Percentiles rank a stretch among this genome's conserved stretches.
phyloP scores from a whole-genome alignment of 345 rosid species.

The Populus tremula region DNA sequence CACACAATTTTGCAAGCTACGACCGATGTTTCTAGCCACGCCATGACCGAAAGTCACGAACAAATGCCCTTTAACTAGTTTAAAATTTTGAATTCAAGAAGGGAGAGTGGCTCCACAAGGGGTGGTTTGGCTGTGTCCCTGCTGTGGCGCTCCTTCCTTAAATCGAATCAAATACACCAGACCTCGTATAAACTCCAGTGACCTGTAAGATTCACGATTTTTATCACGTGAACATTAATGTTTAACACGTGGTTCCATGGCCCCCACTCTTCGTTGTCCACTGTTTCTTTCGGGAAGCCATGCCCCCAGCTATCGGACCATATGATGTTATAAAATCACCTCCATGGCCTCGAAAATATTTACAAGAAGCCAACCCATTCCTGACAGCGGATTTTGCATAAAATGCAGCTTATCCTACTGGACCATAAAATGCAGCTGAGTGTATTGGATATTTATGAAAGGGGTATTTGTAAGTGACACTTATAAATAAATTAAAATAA shows the following conservation, averaged over 20 bases:
- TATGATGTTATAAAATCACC: not conserved
- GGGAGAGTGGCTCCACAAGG: not conserved
- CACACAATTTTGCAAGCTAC: not conserved
- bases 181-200: not conserved
- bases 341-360: not conserved
- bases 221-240: not conserved
- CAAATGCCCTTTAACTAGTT: not conserved
- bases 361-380: not conserved
- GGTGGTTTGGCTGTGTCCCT: not conserved
- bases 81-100: not conserved
- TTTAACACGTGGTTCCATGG: not conserved
- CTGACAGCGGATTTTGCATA: not conserved
- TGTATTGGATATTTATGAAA: too few relatives aligned
- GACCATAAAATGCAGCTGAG: not conserved
- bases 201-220: not conserved
- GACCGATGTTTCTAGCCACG: not conserved
- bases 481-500: too few relatives aligned
- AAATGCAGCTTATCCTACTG: not conserved
- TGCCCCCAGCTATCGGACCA: not conserved
- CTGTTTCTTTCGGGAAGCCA: not conserved
- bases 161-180: not conserved
- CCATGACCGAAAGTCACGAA: not conserved
- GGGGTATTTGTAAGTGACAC: too few relatives aligned
- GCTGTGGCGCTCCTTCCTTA: slow-evolving; percentile 4
- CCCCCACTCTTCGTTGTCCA: not conserved